Percentiles rank a stretch among this genome's conserved stretches.
phyloP scores from a whole-genome alignment of 768 basidiomycete species.

The Auriscalpium vulgare region DNA sequence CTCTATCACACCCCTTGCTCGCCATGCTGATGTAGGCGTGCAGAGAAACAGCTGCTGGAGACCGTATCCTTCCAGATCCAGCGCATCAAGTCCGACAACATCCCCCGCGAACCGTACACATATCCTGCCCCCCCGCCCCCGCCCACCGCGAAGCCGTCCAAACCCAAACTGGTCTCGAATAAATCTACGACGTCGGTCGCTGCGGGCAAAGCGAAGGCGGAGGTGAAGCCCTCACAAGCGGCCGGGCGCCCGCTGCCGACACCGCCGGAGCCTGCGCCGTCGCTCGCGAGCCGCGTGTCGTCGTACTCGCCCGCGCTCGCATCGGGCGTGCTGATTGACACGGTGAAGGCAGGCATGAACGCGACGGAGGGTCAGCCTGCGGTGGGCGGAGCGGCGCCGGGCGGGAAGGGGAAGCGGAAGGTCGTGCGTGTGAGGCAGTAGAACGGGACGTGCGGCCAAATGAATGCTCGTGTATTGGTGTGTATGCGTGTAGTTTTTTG shows the following conservation, averaged over 20 bases:
- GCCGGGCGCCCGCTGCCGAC: conserved; percentile 42
- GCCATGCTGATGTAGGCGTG: background rate
- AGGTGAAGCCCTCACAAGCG: conserved; percentile 14
- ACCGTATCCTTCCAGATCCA: conserved; percentile 71
- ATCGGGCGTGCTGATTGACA: conserved; percentile 12
- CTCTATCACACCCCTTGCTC: background rate
- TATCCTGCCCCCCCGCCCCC: conserved; percentile 19
- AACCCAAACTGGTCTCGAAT: conserved; percentile 13
- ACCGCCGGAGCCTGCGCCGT: conserved; percentile 71
- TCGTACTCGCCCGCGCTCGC: conserved; percentile 12
- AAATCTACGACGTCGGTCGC: conserved; percentile 18
- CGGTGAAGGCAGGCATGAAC: conserved; percentile 15
- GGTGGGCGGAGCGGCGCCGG: conserved; percentile 1
- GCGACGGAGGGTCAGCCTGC: conserved; percentile 8
- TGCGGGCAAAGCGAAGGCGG: conserved; percentile 17
- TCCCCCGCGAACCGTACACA: conserved; percentile 59
- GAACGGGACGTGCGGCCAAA: background rate
- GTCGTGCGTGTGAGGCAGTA: conserved; percentile 12
- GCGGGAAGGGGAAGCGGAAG: conserved; percentile 17
- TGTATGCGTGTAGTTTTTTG: too few relatives aligned
- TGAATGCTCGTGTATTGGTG: too few relatives aligned
- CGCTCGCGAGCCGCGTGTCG: conserved; percentile 49
- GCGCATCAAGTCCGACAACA: conserved; percentile 56
- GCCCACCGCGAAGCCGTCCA: conserved; percentile 24
- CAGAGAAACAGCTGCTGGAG: conserved; percentile 72